Base-by-base conservation (phyloP, 2,329 filamentous ascomycete genomes). In the Aphanoascus verrucosus region DNA sequence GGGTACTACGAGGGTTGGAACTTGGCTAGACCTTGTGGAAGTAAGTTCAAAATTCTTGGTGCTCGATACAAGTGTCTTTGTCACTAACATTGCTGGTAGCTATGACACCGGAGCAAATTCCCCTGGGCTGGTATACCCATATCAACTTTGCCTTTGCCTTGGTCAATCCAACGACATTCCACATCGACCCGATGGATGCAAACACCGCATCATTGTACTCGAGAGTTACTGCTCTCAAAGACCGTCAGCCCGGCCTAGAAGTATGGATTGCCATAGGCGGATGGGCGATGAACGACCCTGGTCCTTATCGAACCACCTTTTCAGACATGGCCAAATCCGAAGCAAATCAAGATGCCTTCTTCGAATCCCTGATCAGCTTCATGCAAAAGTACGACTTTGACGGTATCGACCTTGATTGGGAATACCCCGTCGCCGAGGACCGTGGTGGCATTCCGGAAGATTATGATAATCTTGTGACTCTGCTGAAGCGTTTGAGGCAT, bases 361-460 rank as follows among this genome's bases (percentile, higher is more conserved):
- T 72, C 51, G 54, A 61, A 0, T 68, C 64, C 0, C 56, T 75
- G 0, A 54, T 69, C 1, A 46, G 52, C 1, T 76, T 77, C 57
- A 65, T 77, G 61, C 23, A 59, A 1, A 66, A 61, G 6, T 74
- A 74, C 56, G 64, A 63, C 1, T 75, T 77, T 51, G 69, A 73
- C 55, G 73, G 73, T 3, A 62, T 75, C 1, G 73, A 77, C 49
- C 58, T 77, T 15, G 71, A 77, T 57, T 77, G 73, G 74, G 68
- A 71, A 46, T 66, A 69, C 47, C 58, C 77, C 11, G 71, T 28
- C 23, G 76, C 57, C 76, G 73, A 74, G 67, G 45, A 48, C 45
- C 45, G 45, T n/a, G 70, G 43, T 65, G 69, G 48, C 14, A 50
- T 9, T 0, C 32, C 61, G 0, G 64, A 61, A 1, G 74, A 77